phyloP scores from a whole-genome alignment of 1,139 yeast species.

The Blastobotrys elegans region DNA sequence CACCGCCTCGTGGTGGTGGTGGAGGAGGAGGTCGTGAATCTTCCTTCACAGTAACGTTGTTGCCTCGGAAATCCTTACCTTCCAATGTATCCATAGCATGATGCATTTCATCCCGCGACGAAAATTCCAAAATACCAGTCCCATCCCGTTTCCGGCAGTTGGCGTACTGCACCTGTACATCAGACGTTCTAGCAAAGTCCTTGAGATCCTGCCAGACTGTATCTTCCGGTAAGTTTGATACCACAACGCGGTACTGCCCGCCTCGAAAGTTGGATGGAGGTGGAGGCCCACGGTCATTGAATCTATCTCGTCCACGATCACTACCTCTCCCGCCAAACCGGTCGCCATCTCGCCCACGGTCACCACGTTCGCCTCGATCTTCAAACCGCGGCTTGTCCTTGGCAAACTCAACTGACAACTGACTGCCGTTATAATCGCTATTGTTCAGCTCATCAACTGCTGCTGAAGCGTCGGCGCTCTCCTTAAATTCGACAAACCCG shows the following conservation, averaged over 20 bases:
- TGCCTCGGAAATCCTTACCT: constrained; percentile 68
- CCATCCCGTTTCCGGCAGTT: constrained; percentile 33
- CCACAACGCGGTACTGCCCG: constrained; percentile 22
- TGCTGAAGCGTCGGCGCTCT: constrained; percentile 27
- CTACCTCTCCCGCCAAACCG: constrained; percentile 20
- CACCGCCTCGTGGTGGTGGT: constrained; percentile 24
- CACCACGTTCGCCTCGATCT: constrained; percentile 18
- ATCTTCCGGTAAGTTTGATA: constrained; percentile 25
- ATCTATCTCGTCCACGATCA: constrained; percentile 18
- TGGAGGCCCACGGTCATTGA: neutral
- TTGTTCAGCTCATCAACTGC: constrained; percentile 33
- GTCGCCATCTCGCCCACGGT: constrained; percentile 11
- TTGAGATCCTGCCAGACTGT: constrained; percentile 37
- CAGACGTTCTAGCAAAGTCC: constrained; percentile 35
- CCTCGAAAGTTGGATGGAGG: constrained; percentile 2
- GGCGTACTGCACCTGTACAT: constrained; percentile 34
- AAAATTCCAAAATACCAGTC: constrained; percentile 67
- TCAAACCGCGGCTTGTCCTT: constrained; percentile 11
- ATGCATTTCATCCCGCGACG: constrained; percentile 66
- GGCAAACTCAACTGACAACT: constrained; percentile 32
- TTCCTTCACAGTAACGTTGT: constrained; percentile 62
- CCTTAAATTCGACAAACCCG: constrained; percentile 69
- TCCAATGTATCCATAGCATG: constrained; percentile 64
- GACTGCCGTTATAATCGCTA: constrained; percentile 33
- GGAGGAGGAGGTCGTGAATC: constrained; percentile 38